These are phyloP conservation scores for Colletotrichum musicola DNA, from an alignment of 2,329 filamentous ascomycete species.

Conservation along the genomic window DNA sequence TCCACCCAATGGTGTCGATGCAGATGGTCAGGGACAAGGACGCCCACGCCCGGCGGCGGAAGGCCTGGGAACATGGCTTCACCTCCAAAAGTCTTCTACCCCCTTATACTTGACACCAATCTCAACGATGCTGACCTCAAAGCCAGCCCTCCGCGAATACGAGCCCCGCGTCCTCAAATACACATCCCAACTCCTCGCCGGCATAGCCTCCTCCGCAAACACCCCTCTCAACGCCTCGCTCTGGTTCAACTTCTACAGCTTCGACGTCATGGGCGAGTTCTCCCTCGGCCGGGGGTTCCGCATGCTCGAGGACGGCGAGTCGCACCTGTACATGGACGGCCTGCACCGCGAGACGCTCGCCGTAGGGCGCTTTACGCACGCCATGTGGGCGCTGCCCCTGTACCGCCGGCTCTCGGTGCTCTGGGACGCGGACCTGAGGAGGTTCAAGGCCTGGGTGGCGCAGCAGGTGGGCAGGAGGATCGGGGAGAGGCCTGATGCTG, in stretches of 20 bases:
- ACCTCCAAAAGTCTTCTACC: conserved; percentile 42
- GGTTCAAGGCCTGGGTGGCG: conserved; percentile 40
- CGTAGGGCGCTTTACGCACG: conserved; percentile 42
- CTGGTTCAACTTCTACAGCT: conserved; percentile 51
- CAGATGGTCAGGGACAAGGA: conserved; percentile 47
- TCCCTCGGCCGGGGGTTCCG: conserved; percentile 52
- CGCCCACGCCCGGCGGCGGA: conserved; percentile 47
- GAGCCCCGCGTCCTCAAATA: conserved; percentile 45
- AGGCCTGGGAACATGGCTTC: conserved; percentile 50
- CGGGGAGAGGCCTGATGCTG: conserved; percentile 35
- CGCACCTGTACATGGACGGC: conserved; percentile 44
- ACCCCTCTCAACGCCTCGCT: conserved; percentile 44
- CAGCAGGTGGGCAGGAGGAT: conserved; percentile 24
- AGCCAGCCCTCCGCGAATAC: conserved; percentile 43
- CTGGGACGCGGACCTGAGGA: conserved; percentile 39
- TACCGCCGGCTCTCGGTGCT: conserved; percentile 36
- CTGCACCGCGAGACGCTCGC: conserved; percentile 42
- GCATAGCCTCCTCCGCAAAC: conserved; percentile 35
- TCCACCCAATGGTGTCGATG: conserved; percentile 45
- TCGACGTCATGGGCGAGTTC: conserved; percentile 57
- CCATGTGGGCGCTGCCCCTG: conserved; percentile 39
- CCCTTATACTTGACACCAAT: accelerated
- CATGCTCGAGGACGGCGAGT: conserved; percentile 47
- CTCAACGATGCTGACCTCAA: background rate
- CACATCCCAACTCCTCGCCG: conserved; percentile 41